Evolutionary conservation across 345 rosid genomes (phyloP), one percentile per base, ranked within the genome.

Genomic region (Linum lewisii): DNA sequence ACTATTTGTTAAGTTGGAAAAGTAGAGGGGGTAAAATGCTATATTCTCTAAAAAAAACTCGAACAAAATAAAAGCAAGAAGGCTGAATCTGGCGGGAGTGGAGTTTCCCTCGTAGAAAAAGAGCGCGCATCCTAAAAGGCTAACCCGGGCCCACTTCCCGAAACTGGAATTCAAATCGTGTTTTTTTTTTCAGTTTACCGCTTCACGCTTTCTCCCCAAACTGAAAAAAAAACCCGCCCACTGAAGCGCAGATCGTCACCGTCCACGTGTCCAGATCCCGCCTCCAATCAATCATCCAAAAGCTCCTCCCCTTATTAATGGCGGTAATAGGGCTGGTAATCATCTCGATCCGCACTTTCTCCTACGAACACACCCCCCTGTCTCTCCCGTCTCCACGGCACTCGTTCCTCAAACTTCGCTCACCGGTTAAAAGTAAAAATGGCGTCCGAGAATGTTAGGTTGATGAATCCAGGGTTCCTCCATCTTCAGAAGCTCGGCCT

Each of bases 401-500:
- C 2, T 7, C 19, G 42, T 42, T 42, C 9, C 34, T 29, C 5
- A 29, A 29, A 29, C 34, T 29, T 29, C 34, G 4, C 1, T 29
- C 34, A 29, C 7, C 34, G 2, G 32, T 7, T 29, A 23, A 11
- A 54, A 13, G 18, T 24, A 26, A 15, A 53, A 56, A 89, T 86
- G 95, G 77, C 61, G 55, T 67, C 72, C 2, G 9, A 51, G 42
- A 68, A 32, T 21, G 47, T 53, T 38, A 72, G 76, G 56, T 54
- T 75, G 49, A 69, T 81, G 67, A 81, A 84, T 58, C 92, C 98
- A 21, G 86, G 88, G 84, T 68, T 78, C 63, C 92, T 88, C 57
- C 85, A 86, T 71, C 77, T 91, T 47, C 92, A 86, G 69, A 91
- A 88, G 59, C 70, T 91, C 62, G 87, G 70, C 54, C 87, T 91